phyloP scores from a whole-genome alignment of 306 rosid species.

The Aeschynomene evenia region DNA sequence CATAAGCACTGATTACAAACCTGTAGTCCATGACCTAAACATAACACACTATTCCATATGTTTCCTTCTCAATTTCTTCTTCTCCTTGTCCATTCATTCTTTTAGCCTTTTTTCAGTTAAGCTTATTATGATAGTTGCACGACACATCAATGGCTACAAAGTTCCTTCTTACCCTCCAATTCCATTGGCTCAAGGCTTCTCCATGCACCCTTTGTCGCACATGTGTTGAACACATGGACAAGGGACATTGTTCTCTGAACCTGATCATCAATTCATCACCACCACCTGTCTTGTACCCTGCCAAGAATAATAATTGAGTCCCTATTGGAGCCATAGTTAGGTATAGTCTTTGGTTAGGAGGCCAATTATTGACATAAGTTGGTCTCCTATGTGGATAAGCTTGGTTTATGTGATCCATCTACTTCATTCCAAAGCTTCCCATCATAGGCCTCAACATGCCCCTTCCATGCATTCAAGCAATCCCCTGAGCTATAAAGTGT shows the following conservation, averaged over 20 bases:
- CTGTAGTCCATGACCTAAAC: not conserved
- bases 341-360: slow-evolving; percentile 39
- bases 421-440: slow-evolving; percentile 57
- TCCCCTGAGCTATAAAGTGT: slow-evolving; percentile 57
- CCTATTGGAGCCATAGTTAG: slow-evolving; percentile 51
- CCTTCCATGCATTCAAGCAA: slow-evolving; percentile 55
- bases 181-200: slow-evolving; percentile 46
- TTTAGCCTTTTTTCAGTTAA: not conserved
- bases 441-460: slow-evolving; percentile 47
- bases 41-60: not conserved
- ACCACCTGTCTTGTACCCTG: slow-evolving; percentile 25
- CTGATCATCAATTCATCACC: too few relatives aligned
- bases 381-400: slow-evolving; percentile 24
- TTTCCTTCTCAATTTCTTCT: not conserved
- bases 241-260: slow-evolving; percentile 34
- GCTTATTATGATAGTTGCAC: slow-evolving; percentile 32
- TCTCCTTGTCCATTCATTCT: not conserved
- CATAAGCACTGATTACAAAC: slow-evolving; percentile 14
- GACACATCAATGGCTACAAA: slow-evolving; percentile 56
- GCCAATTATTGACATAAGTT: slow-evolving; percentile 4
- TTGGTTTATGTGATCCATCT: slow-evolving; percentile 44
- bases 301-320: slow-evolving; percentile 37
- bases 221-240: slow-evolving; percentile 47
- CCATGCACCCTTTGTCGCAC: slow-evolving; percentile 37
- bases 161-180: slow-evolving; percentile 43